Base-by-base conservation (phyloP, 1,284 basidiomycete genomes). In the Rhodotorula mucilaginosa region DNA sequence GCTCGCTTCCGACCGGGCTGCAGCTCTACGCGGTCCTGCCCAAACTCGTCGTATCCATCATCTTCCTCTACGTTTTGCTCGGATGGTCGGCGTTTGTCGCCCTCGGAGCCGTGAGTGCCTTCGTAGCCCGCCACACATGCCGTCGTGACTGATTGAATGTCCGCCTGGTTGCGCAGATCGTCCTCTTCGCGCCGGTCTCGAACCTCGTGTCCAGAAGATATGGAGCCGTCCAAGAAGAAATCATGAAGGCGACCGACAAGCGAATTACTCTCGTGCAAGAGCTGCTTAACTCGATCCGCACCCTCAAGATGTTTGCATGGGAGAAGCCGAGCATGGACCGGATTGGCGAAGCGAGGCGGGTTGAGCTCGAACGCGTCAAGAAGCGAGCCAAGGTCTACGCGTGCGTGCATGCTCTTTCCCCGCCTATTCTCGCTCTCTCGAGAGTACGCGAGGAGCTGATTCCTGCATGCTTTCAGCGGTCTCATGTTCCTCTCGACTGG, bases 21-120 rank as follows among this genome's bases (percentile, higher is more conserved):
- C 69, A 75, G n/a, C 68, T 75, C 5, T 65, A 69, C 23, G 72
- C 68, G 16, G 66, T 74, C 48, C 62, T 69, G 1, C 74, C 74
- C 2, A 75, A 97, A 80, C 87, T 96, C 66, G 77, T 88, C 65
- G 87, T 96, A 58, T 92, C 89, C 1, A 84, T 85, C 2, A 67
- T 85, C 10, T 92, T 93, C 82, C 84, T 95, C n/a, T 95, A 93
- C 82, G 86, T 90, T 76, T 83, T 96, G 13, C 87, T 96, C 12
- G 93, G 93, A 0, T 85, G 86, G 81, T 68, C 65, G 6, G 65
- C 72, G 29, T 75, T 73, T 51, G 70, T 75, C 61, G 72, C 74
- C 5, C 68, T 75, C 56, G 69, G 60, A 15, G 61, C 68, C 18
- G 69, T 74, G 29, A 4, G 69, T 44, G 64, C 51, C 13, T 3